Conservation (phyloP, 192 early-diverging fungal genomes). For the Ramicandelaber brevisporus region DNA sequence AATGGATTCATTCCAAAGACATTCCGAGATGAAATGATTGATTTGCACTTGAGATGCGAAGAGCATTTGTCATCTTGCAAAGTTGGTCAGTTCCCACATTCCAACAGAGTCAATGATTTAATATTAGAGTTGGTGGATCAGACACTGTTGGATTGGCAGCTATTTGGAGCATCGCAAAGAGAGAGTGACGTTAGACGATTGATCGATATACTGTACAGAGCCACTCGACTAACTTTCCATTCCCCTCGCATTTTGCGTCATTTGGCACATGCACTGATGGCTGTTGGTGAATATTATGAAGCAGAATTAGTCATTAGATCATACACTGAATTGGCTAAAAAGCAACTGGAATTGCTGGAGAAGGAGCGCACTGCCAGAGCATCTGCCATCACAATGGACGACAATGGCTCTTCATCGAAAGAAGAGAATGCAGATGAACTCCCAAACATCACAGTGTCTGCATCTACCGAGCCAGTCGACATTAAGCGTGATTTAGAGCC, state of each 20-base stretch:
- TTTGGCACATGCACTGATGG: slow-evolving; percentile 24
- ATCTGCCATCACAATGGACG: too few species aligned
- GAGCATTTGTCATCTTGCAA: too few species aligned
- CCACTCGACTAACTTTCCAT: slow-evolving; percentile 36
- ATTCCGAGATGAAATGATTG: too few species aligned
- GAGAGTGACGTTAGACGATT: too few species aligned
- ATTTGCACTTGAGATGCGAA: too few species aligned
- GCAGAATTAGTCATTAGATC: slow-evolving; percentile 36
- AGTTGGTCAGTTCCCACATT: too few species aligned
- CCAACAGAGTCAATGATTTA: too few species aligned
- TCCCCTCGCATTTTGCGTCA: slow-evolving; percentile 38
- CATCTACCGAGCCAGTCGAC: slow-evolving; percentile 5
- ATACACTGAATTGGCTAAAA: slow-evolving; percentile 27
- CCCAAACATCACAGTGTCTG: not conserved
- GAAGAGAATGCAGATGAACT: not conserved
- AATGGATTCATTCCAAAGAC: too few species aligned
- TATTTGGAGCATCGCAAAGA: too few species aligned
- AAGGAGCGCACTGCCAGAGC: slow-evolving; percentile 4
- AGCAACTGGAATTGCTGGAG: slow-evolving; percentile 11
- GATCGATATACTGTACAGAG: slow-evolving; percentile 32
- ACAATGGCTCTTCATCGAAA: slow-evolving; percentile 1
- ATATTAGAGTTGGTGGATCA: too few species aligned
- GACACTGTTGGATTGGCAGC: too few species aligned
- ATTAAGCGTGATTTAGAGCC: slow-evolving; percentile 1
- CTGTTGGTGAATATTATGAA: slow-evolving; percentile 45